phyloP scores from a whole-genome alignment of 2,329 filamentous ascomycete genomes.

The Colletotrichum kahawae region DNA sequence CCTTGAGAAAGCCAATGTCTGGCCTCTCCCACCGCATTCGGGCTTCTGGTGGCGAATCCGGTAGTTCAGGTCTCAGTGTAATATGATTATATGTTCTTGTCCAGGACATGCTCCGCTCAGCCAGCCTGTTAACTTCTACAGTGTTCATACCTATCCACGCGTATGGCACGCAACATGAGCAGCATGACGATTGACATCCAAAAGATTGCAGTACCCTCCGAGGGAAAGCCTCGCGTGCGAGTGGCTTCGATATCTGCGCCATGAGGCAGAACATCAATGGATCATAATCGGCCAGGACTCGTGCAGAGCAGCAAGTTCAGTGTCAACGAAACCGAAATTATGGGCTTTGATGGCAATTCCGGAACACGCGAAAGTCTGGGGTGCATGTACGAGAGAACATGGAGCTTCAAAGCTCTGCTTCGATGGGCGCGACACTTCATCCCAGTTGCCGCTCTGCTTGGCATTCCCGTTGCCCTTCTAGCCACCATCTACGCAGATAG shows the following conservation, averaged over 20 bases:
- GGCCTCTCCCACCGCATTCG: not conserved
- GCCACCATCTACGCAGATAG: not conserved
- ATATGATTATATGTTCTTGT: not conserved
- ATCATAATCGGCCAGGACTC: not conserved
- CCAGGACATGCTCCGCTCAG: not conserved
- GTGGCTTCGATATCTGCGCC: conserved; percentile 17
- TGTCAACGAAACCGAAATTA: not conserved
- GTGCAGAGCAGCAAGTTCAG: not conserved
- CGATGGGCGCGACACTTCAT: conserved; percentile 7
- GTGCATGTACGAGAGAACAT: conserved; percentile 2
- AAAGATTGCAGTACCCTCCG: not conserved
- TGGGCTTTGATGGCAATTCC: not conserved
- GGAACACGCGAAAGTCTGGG: not conserved
- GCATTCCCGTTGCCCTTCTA: not conserved
- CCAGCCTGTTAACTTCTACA: not conserved
- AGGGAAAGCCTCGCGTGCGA: not conserved
- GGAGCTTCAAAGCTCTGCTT: conserved; percentile 5
- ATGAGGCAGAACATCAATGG: conserved; percentile 16
- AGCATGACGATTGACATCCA: not conserved
- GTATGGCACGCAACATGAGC: not conserved
- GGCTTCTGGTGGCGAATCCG: not conserved
- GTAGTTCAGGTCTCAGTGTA: not conserved
- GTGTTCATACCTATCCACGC: not conserved
- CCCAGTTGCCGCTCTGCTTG: conserved; percentile 8
- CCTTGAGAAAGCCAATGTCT: not conserved